phyloP scores from a whole-genome alignment of 2,329 filamentous ascomycete genomes.

The Xylaria sp. region DNA sequence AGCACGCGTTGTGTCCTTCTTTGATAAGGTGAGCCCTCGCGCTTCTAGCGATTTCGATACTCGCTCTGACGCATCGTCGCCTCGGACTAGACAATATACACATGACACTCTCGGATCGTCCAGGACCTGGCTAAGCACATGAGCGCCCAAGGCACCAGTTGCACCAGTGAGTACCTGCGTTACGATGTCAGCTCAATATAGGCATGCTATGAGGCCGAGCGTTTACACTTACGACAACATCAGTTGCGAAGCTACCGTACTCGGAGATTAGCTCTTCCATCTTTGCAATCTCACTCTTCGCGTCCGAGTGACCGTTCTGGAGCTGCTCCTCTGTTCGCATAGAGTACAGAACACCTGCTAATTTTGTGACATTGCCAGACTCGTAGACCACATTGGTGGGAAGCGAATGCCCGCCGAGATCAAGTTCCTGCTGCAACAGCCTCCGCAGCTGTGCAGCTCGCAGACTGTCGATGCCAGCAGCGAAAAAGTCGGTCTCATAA shows the following conservation, averaged over 20 bases:
- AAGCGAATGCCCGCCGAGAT: conserved; percentile 49
- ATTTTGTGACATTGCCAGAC: conserved; percentile 51
- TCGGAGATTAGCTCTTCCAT: conserved; percentile 56
- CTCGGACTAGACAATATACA: conserved; percentile 55
- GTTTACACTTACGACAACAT: conserved; percentile 42
- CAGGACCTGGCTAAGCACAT: conserved; percentile 54
- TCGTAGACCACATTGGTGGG: conserved; percentile 58
- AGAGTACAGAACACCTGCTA: conserved; percentile 51
- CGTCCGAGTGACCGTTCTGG: conserved; percentile 24
- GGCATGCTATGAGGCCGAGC: not conserved
- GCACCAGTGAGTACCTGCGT: conserved; percentile 55
- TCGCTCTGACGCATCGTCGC: conserved; percentile 37
- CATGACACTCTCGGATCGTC: conserved; percentile 50
- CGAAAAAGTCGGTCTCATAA: conserved; percentile 56
- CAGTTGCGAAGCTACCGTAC: conserved; percentile 56
- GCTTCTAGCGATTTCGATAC: conserved; percentile 39
- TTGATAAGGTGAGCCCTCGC: conserved; percentile 37
- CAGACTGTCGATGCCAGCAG: conserved; percentile 59
- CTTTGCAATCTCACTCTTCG: conserved; percentile 51
- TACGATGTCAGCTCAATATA: conserved; percentile 19
- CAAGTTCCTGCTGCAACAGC: conserved; percentile 54
- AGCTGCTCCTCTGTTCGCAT: conserved; percentile 46
- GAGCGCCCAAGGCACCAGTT: conserved; percentile 57
- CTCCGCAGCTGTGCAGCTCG: conserved; percentile 59
- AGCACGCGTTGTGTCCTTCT: conserved; percentile 34